A percentile compares a stretch with the other conserved stretches of the same genome.
These are phyloP conservation scores for Ascochyta rabiei DNA, from an alignment of 2,329 filamentous ascomycete species.

Conservation along the genomic window DNA sequence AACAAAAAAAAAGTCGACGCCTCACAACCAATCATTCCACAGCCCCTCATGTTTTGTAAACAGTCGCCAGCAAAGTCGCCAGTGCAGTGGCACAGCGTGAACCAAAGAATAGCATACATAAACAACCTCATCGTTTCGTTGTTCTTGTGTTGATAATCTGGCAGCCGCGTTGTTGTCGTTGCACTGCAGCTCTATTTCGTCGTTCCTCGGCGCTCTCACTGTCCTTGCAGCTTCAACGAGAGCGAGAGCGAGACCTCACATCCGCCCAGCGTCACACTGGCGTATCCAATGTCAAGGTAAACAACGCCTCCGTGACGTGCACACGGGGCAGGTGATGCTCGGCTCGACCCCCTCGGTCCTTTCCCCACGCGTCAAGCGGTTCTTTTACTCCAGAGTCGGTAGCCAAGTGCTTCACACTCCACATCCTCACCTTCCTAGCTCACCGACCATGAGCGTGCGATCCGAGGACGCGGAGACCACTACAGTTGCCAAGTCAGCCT, in stretches of 20 bases:
- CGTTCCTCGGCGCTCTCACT: conserved; percentile 16
- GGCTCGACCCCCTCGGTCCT: conserved; percentile 24
- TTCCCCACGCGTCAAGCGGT: conserved; percentile 34
- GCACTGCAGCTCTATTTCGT: conserved; percentile 26
- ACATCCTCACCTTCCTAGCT: conserved; percentile 68
- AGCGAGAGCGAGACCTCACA: neutral
- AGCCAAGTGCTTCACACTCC: conserved; percentile 28
- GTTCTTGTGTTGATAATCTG: conserved; percentile 22
- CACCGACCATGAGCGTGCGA: conserved; percentile 80
- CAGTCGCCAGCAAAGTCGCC: conserved; percentile 16
- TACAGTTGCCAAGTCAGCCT: conserved; percentile 52
- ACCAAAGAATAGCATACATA: conserved; percentile 29
- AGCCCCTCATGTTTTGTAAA: no score
- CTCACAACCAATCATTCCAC: conserved; percentile 31
- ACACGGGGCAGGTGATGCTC: conserved; percentile 21
- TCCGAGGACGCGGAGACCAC: conserved; percentile 92
- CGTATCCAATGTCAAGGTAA: conserved; percentile 35
- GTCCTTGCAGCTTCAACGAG: conserved; percentile 15
- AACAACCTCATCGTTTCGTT: conserved; percentile 28
- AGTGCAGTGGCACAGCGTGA: conserved; percentile 21
- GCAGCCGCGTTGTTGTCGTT: conserved; percentile 19
- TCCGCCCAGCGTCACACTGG: conserved; percentile 37
- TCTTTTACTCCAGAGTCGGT: conserved; percentile 26
- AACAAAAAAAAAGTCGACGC: conserved; percentile 13
- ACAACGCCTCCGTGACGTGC: conserved; percentile 32